Conservation (phyloP, 176 grass and related monocot genomes). For the Phoenix roebelenii region DNA sequence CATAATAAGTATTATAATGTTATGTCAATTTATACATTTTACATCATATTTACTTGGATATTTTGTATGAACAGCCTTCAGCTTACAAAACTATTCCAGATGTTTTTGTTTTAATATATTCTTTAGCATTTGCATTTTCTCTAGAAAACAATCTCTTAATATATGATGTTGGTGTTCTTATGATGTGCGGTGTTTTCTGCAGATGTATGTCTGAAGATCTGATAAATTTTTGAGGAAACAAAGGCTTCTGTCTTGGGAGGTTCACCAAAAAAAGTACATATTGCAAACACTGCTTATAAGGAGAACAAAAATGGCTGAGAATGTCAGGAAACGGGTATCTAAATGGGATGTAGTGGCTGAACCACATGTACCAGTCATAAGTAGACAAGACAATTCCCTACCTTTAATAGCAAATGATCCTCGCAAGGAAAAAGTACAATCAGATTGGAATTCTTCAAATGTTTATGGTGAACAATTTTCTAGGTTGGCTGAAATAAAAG, state of each 20-base stretch:
- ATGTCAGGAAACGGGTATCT: conserved; percentile 37
- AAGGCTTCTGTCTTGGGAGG: neutral
- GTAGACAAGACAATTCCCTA: conserved; percentile 39
- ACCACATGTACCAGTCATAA: conserved; percentile 34
- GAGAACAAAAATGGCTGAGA: conserved; percentile 39
- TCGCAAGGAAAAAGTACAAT: conserved; percentile 6
- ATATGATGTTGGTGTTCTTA: too few species aligned
- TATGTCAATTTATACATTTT: too few species aligned
- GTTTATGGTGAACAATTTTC: conserved; percentile 16
- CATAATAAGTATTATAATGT: too few species aligned
- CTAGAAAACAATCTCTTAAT: too few species aligned
- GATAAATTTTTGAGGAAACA: conserved; percentile 18
- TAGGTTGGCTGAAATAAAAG: conserved; percentile 18
- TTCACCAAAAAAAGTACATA: conserved; percentile 3
- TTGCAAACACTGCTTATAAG: conserved; percentile 19
- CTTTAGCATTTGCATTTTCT: too few species aligned
- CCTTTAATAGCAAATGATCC: conserved; percentile 18
- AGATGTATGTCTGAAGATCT: too few species aligned
- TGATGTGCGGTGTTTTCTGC: too few species aligned
- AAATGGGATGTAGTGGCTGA: conserved; percentile 50
- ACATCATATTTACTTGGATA: too few species aligned
- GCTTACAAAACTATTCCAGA: too few species aligned
- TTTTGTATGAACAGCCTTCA: too few species aligned
- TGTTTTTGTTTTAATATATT: too few species aligned
- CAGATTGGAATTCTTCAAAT: conserved; percentile 11